Evolutionary conservation across 345 rosid species (phyloP).

Genomic region (Turritis glabra): DNA sequence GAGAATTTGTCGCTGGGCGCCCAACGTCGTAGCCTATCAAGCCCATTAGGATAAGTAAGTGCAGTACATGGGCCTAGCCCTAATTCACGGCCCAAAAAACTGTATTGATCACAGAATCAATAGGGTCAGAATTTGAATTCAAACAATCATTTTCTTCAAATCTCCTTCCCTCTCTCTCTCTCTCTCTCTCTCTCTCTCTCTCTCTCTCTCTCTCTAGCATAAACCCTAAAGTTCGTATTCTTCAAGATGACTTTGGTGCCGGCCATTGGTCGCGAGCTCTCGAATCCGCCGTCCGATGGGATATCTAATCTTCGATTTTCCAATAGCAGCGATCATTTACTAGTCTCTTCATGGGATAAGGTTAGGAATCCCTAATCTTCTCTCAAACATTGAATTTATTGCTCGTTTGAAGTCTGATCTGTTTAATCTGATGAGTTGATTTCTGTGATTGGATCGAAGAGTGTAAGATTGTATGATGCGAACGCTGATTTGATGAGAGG

Average conservation of each 20-base stretch:
- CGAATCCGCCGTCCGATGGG: conserved; percentile 87
- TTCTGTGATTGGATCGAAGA: conserved; percentile 40
- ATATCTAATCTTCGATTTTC: conserved; percentile 94
- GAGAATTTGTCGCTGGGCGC: no score
- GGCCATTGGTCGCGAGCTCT: conserved; percentile 74
- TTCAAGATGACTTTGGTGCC: conserved; percentile 48
- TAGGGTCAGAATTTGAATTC: conserved; percentile 16
- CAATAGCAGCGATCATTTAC: conserved; percentile 88
- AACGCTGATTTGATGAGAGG: conserved; percentile 71
- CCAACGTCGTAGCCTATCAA: background rate
- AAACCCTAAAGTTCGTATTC: conserved; percentile 19
- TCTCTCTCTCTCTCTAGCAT: background rate
- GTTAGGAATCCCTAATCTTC: conserved; percentile 33
- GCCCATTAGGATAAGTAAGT: background rate
- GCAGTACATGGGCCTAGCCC: background rate
- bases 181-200: conserved; percentile 7
- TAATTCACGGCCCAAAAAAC: background rate
- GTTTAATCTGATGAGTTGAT: background rate
- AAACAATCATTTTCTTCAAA: conserved; percentile 19
- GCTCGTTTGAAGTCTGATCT: background rate
- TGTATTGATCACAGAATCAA: background rate
- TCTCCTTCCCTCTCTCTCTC: background rate
- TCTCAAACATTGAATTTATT: background rate
- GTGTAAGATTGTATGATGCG: conserved; percentile 81
- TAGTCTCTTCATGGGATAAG: conserved; percentile 99